Evolutionary conservation across 495 filamentous ascomycete genomes (phyloP).

Genomic region (Hypoxylon trugodes): DNA sequence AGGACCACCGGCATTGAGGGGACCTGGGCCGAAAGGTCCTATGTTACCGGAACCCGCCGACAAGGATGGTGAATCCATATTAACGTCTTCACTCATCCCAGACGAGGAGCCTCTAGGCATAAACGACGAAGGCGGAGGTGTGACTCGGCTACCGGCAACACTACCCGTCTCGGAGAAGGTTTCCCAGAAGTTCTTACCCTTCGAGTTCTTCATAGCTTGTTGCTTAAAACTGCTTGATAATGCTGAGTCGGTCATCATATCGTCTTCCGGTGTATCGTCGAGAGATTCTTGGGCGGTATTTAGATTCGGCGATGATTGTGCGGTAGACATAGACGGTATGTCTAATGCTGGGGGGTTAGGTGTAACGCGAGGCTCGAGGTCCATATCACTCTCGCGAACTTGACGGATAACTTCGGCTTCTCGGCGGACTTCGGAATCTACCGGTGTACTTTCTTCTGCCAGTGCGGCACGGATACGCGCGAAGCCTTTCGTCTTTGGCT

Average conservation of each 20-base stretch:
- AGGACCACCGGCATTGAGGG: constrained; percentile 12
- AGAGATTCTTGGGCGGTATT: constrained; percentile 54
- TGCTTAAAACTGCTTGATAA: constrained; percentile 74
- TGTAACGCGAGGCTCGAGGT: constrained; percentile 53
- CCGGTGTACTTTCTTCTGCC: constrained; percentile 82
- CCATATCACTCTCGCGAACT: constrained; percentile 78
- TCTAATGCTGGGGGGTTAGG: constrained; percentile 26
- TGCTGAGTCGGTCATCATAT: constrained; percentile 65
- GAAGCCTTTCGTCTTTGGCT: constrained; percentile 95
- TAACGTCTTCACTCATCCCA: constrained; percentile 75
- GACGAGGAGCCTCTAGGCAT: constrained; percentile 65
- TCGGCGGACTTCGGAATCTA: constrained; percentile 87
- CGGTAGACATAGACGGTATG: constrained; percentile 51
- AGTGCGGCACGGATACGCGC: constrained; percentile 90
- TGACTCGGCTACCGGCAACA: constrained; percentile 65
- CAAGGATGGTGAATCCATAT: constrained; percentile 77
- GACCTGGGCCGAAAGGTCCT: constrained; percentile 28
- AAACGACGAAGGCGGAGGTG: constrained; percentile 67
- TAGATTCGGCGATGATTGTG: constrained; percentile 61
- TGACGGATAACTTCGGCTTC: constrained; percentile 96
- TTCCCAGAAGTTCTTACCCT: constrained; percentile 82
- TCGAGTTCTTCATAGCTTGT: constrained; percentile 74
- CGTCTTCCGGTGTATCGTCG: constrained; percentile 67
- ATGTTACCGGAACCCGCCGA: constrained; percentile 47
- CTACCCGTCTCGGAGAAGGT: constrained; percentile 66